Conservation (phyloP, 257 asterid genomes). For the Nicotiana noctiflora region DNA sequence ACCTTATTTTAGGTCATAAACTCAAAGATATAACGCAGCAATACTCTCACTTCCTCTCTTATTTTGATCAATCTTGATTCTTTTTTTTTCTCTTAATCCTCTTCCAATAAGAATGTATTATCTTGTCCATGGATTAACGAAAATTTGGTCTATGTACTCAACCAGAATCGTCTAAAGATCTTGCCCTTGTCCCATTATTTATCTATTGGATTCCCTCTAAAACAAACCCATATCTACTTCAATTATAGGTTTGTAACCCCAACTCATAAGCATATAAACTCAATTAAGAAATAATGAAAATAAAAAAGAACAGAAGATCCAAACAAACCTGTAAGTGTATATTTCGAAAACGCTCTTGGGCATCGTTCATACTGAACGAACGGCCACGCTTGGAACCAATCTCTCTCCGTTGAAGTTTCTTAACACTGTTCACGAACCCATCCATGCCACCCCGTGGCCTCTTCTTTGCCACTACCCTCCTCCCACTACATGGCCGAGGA, state of each 20-base stretch:
- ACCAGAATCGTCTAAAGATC: background rate
- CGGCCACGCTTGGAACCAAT: conserved; percentile 17
- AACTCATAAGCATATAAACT: background rate
- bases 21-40: background rate
- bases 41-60: background rate
- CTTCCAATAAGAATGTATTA: background rate
- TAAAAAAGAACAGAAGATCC: background rate
- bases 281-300: background rate
- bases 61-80: background rate
- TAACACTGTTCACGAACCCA: conserved; percentile 17
- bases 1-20: background rate
- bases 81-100: background rate
- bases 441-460: conserved; percentile 10
- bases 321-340: conserved; percentile 13
- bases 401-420: conserved; percentile 20
- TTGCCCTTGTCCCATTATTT: background rate
- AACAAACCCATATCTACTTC: background rate
- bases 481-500: conserved; percentile 11
- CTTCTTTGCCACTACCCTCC: conserved; percentile 22
- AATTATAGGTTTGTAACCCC: background rate
- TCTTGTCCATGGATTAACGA: background rate
- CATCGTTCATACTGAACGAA: conserved; percentile 19
- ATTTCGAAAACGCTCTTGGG: conserved; percentile 19
- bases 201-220: background rate
- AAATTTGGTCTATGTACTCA: background rate